Evolutionary conservation across 352 stramenopile species (phyloP).

Genomic region (Phytophthora meadii): DNA sequence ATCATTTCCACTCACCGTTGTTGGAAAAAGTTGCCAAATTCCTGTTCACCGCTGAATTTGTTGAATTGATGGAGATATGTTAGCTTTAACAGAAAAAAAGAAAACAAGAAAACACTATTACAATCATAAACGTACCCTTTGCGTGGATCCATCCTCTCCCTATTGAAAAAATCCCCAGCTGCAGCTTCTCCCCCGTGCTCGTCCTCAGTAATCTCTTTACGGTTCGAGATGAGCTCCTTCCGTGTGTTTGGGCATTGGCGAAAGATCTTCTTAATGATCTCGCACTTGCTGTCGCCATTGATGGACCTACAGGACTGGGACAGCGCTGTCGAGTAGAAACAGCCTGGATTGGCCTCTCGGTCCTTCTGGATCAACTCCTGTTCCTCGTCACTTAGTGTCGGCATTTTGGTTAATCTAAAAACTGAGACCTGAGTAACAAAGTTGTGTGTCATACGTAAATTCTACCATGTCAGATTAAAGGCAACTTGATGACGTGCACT

Average conservation of each 20-base stretch:
- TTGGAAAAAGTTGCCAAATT: slow-evolving; percentile 59
- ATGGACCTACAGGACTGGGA: slow-evolving; percentile 81
- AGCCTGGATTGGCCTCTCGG: slow-evolving; percentile 73
- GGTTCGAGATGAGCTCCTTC: slow-evolving; percentile 82
- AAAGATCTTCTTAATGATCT: slow-evolving; percentile 89
- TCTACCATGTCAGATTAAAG: slow-evolving; percentile 6
- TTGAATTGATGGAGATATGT: neutral
- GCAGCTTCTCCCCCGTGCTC: slow-evolving; percentile 61
- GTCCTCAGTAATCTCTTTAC: slow-evolving; percentile 80
- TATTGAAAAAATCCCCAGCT: slow-evolving; percentile 72
- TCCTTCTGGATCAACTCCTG: slow-evolving; percentile 79
- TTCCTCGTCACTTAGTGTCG: slow-evolving; percentile 73
- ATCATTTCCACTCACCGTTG: slow-evolving; percentile 46
- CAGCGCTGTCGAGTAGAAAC: slow-evolving; percentile 83
- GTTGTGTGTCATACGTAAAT: slow-evolving; percentile 26
- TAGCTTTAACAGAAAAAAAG: too few relatives aligned
- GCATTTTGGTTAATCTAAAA: slow-evolving; percentile 39
- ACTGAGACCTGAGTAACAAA: neutral
- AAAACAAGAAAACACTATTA: neutral
- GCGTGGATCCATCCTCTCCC: slow-evolving; percentile 67
- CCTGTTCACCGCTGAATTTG: slow-evolving; percentile 36
- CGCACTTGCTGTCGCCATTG: slow-evolving; percentile 87
- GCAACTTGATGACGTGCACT: slow-evolving; percentile 24
- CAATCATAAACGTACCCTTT: slow-evolving; percentile 38
- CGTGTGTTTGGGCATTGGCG: slow-evolving; percentile 74